These are phyloP conservation scores for Rhizophagus clarus DNA, from an alignment of 192 early-diverging fungal genomes.

Conservation along the genomic window DNA sequence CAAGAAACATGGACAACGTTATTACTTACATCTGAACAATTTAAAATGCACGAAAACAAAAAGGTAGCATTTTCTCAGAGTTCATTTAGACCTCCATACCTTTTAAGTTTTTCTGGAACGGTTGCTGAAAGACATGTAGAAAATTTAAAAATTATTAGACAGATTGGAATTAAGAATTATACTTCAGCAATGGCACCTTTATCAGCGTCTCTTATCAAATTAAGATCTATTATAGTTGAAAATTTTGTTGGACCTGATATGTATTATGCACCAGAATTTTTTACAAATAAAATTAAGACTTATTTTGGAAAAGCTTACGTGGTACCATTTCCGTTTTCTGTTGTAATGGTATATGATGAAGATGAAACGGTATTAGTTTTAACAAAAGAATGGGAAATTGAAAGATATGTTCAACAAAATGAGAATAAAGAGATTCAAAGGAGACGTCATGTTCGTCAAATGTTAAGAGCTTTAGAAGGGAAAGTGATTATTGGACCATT, in stretches of 20 bases:
- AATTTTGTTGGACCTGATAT: constrained; percentile 64
- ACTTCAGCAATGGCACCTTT: constrained; percentile 42
- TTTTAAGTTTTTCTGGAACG: constrained; percentile 65
- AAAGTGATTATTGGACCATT: constrained; percentile 59
- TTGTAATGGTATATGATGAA: constrained; percentile 70
- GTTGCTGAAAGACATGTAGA: constrained; percentile 70
- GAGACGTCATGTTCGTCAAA: constrained; percentile 51
- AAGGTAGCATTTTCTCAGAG: constrained; percentile 57
- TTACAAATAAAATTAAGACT: constrained; percentile 50
- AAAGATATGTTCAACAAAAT: constrained; percentile 58
- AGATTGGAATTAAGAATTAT: constrained; percentile 59
- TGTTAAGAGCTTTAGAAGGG: constrained; percentile 59
- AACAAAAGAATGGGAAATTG: constrained; percentile 53
- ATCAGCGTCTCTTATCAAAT: constrained; percentile 36
- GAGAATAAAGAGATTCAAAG: constrained; percentile 46
- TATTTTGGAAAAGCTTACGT: constrained; percentile 66
- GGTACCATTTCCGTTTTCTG: constrained; percentile 68
- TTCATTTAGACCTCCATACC: constrained; percentile 61
- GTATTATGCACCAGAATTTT: constrained; percentile 62
- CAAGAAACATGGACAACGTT: constrained; percentile 73
- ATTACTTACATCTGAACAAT: constrained; percentile 58
- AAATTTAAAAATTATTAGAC: constrained; percentile 61
- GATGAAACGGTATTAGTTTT: constrained; percentile 53
- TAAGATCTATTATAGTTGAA: constrained; percentile 42
- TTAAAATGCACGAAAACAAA: constrained; percentile 55